Evolutionary conservation across 2,329 filamentous ascomycete genomes (phyloP), one percentile per base, ranked within the genome.

Genomic region (Arthrobotrys pseudoclavata): DNA sequence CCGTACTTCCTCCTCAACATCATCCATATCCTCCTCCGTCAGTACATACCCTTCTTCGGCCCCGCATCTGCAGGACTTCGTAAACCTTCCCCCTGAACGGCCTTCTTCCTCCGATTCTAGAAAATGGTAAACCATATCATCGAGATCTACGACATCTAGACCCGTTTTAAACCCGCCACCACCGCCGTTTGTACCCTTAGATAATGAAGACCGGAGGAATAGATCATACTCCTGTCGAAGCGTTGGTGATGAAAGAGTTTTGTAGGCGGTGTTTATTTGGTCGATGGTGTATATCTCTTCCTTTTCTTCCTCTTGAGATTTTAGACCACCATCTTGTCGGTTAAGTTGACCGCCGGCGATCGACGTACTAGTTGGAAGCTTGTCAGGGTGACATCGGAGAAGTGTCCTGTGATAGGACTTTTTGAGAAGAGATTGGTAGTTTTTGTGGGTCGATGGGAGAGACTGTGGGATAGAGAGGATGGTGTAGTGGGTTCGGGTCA

Each of bases 311-410:
- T 24, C 45, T 48, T 31, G n/a, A 34, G 57, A 53, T 52, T n/a
- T 5, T 37, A 20, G 7, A 15, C 60, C 53, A 76, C 62, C 60
- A 48, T 40, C 42, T 61, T 80, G 20, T 45, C n/a, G n/a, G 18
- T 81, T 62, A 42, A 42, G 76, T 76, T 40, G 76, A 15, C 50
- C 20, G 13, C 50, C 20, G 13, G 12, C 57, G n/a, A 45, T 15
- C 26, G 29, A 60, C 15, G 31, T 13, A 20, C 24, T 55, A 18
- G 40, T 37, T 24, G 42, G 60, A 31, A 71, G 67, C 71, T 91
- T 90, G 84, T 91, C 89, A 1, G 90, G 90, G 83, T 92, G 90
- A 84, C 91, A 86, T 79, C 85, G 86, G 15, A 92, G 86, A 37
- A 92, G 86, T 22, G 90, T 89, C 67, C 88, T 86, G 82, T 86